These are phyloP conservation scores for Adansonia grandidieri DNA, from an alignment of 441 rosid species.

Conservation along the genomic window DNA sequence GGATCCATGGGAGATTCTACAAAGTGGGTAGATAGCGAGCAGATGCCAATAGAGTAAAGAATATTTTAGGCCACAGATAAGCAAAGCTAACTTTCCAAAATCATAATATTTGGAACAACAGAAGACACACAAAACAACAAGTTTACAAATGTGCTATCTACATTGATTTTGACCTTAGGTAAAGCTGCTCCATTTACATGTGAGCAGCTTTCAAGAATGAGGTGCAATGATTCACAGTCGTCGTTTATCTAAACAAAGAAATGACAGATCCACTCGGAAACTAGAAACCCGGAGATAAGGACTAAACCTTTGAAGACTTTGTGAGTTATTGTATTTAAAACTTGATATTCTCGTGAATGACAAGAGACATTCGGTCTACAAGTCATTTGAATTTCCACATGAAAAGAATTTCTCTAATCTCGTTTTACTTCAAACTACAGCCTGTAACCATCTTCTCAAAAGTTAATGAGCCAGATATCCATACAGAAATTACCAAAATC, in stretches of 20 bases:
- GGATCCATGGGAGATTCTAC: conserved; percentile 8
- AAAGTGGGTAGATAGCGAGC: not conserved
- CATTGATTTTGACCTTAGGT: not conserved
- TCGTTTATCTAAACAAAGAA: conserved; percentile 1
- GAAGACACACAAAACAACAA: not conserved
- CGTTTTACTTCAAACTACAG: not conserved
- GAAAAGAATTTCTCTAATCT: not conserved
- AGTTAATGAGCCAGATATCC: not conserved
- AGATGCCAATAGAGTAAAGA: not conserved
- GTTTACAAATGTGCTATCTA: not conserved
- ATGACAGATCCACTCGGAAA: not conserved
- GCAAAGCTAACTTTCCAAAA: conserved; percentile 8
- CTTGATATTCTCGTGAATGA: not conserved
- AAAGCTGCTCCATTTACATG: not conserved
- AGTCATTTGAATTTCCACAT: conserved; percentile 5
- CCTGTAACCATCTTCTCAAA: conserved; percentile 1
- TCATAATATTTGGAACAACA: not conserved
- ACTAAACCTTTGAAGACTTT: not conserved
- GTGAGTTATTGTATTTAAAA: not conserved
- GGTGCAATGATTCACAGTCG: not conserved
- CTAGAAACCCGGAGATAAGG: not conserved
- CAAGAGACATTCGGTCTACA: not conserved
- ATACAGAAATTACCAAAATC: conserved; percentile 15
- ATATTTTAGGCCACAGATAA: not conserved
- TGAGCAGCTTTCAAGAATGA: not conserved